These are phyloP conservation scores for Przewalskia tangutica DNA, from an alignment of 257 asterid genomes.

Conservation along the genomic window DNA sequence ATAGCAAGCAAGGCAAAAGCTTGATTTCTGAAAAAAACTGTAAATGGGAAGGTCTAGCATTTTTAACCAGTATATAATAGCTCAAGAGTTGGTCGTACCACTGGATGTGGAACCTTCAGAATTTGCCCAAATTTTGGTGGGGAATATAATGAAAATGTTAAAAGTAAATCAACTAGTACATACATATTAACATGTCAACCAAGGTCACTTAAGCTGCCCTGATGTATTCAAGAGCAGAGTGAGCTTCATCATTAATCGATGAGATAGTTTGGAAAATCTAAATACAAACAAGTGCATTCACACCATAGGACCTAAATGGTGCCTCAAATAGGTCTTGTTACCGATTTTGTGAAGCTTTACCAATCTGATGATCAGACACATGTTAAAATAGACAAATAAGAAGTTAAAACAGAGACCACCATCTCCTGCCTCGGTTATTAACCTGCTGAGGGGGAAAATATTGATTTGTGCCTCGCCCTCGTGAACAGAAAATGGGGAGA, in stretches of 20 bases:
- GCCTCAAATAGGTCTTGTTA: background rate
- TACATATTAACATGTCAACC: background rate
- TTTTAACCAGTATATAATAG: background rate
- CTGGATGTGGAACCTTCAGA: background rate
- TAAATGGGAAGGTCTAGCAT: background rate
- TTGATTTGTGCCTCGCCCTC: constrained; percentile 7
- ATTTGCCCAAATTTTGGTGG: background rate
- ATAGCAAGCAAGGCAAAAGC: background rate
- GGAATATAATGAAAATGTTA: background rate
- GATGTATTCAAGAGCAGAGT: background rate
- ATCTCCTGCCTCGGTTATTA: constrained; percentile 34
- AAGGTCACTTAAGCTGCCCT: background rate
- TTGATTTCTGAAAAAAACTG: background rate
- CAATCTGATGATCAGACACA: background rate
- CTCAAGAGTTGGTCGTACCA: background rate
- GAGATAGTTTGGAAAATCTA: background rate
- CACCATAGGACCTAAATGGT: background rate
- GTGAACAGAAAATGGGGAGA: constrained; percentile 3
- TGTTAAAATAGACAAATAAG: background rate
- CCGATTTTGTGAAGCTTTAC: background rate
- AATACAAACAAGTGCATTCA: background rate
- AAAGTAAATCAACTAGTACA: background rate
- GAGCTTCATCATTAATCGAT: background rate
- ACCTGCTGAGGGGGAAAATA: constrained; percentile 21
- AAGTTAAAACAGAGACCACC: constrained; percentile 58